phyloP scores from a whole-genome alignment of 257 asterid genomes.

The Solanum piurae region DNA sequence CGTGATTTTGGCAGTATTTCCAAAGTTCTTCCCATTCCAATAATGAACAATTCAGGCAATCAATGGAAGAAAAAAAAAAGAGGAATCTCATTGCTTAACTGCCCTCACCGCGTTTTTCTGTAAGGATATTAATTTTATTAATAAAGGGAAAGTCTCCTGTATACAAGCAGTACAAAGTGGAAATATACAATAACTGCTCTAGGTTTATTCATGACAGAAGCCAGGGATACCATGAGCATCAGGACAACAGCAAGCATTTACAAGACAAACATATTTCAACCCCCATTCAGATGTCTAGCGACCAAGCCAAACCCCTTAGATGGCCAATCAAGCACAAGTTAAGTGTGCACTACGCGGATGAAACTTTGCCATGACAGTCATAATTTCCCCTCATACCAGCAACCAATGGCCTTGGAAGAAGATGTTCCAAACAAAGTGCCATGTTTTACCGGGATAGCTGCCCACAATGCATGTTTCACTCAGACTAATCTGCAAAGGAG shows the following conservation, averaged over 20 bases:
- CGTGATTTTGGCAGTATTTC: background rate
- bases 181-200: background rate
- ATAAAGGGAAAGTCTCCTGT: background rate
- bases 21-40: background rate
- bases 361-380: background rate
- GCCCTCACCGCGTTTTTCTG: background rate
- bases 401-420: background rate
- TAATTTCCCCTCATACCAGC: background rate
- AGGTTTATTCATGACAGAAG: background rate
- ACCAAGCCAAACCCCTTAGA: background rate
- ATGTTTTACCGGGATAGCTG: background rate
- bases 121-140: background rate
- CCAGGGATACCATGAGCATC: background rate
- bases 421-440: background rate
- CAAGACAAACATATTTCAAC: background rate
- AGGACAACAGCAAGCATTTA: background rate
- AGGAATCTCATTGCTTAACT: background rate
- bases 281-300: background rate
- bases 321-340: background rate
- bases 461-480: background rate
- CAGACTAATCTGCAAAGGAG: background rate
- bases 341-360: background rate
- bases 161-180: background rate
- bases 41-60: background rate
- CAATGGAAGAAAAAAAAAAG: background rate